Evolutionary conservation across 371 early-diverging fungal species (phyloP).

Genomic region (Dinochytrium kinnereticum): DNA sequence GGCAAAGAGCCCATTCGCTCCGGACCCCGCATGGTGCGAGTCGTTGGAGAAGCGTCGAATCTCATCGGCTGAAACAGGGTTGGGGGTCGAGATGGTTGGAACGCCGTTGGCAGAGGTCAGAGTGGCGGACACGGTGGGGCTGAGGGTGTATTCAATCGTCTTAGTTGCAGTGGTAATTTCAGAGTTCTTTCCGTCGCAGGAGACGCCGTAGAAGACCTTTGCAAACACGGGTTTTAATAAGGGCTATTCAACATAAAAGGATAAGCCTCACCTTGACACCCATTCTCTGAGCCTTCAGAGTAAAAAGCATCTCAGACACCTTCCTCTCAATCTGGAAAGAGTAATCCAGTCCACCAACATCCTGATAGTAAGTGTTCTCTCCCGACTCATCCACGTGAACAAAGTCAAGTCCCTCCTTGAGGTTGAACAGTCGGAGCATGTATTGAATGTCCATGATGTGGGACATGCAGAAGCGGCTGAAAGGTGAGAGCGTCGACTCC

Average conservation of each 20-base stretch:
- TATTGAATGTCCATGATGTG: conserved; percentile 10
- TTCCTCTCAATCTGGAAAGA: conserved; percentile 22
- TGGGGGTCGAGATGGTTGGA: too few species aligned
- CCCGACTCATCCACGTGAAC: conserved; percentile 5
- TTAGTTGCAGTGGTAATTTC: neutral
- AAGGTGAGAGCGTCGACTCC: conserved; percentile 22
- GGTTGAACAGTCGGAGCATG: conserved; percentile 21
- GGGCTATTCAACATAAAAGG: neutral
- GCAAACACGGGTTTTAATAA: neutral
- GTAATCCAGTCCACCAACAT: conserved; percentile 23
- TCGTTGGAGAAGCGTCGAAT: too few species aligned
- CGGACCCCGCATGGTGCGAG: too few species aligned
- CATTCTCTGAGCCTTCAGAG: conserved; percentile 25
- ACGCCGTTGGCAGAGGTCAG: too few species aligned
- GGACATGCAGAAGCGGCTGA: conserved; percentile 15
- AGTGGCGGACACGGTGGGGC: neutral
- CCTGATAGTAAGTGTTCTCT: conserved; percentile 7
- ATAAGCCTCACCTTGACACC: conserved; percentile 21
- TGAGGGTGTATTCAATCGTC: neutral
- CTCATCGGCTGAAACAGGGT: too few species aligned
- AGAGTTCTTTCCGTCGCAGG: neutral
- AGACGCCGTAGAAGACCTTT: conserved; percentile 22
- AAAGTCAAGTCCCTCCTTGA: conserved; percentile 29
- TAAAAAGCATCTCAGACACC: conserved; percentile 22
- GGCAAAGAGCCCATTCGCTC: too few species aligned